Percentiles rank a stretch among this genome's conserved stretches.
phyloP scores from a whole-genome alignment of 768 basidiomycete genomes.

The Calvatia gigantea region DNA sequence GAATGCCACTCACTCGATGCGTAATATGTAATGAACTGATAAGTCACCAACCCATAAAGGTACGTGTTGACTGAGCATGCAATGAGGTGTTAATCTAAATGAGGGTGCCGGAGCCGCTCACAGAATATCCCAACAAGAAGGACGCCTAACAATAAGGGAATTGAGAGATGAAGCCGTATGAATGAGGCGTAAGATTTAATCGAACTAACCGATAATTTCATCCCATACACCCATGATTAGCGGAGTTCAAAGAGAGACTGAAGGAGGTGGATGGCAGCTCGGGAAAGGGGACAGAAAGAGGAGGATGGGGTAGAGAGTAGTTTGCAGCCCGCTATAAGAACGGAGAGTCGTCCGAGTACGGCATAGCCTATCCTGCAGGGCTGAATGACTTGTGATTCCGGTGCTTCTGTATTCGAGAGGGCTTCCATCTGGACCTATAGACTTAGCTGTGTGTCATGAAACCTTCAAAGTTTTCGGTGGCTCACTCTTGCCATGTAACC shows the following conservation, averaged over 20 bases:
- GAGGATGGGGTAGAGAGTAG: neutral
- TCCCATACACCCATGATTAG: slow-evolving; percentile 25
- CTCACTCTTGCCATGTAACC: no score
- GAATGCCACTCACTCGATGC: slow-evolving; percentile 12
- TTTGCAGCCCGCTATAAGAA: neutral
- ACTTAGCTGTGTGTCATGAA: no score
- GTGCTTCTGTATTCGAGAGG: neutral
- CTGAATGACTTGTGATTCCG: neutral
- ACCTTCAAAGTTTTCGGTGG: no score
- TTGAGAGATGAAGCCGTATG: slow-evolving; percentile 21
- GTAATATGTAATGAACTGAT: slow-evolving; percentile 19
- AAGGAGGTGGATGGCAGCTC: neutral
- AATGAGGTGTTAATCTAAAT: neutral
- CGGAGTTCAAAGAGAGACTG: slow-evolving; percentile 9
- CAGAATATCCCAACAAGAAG: slow-evolving; percentile 20
- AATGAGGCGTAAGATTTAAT: neutral
- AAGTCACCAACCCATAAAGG: slow-evolving; percentile 19
- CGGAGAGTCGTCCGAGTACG: neutral
- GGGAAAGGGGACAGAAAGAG: neutral
- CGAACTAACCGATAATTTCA: slow-evolving; percentile 21
- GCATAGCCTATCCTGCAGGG: slow-evolving; percentile 2
- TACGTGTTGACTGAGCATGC: slow-evolving; percentile 21
- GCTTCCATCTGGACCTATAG: neutral
- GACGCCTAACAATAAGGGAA: slow-evolving; percentile 12
- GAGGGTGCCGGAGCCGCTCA: slow-evolving; percentile 1